Conservation (phyloP, 2,329 filamentous ascomycete species). For the Fusarium virguliforme region DNA sequence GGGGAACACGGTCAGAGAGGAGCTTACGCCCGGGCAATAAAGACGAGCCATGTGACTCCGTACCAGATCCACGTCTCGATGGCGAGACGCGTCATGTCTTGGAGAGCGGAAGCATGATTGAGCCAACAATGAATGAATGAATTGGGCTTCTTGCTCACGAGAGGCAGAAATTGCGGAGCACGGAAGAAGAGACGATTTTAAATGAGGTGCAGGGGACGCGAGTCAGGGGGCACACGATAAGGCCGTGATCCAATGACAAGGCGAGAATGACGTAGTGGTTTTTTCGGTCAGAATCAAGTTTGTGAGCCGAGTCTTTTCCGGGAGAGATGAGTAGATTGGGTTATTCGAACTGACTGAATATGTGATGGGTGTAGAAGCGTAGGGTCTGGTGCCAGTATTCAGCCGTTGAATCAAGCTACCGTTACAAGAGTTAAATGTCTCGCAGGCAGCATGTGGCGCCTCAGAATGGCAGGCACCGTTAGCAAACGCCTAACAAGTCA, state of each 20-base stretch:
- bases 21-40: conserved; percentile 11
- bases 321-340: no score
- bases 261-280: conserved; percentile 6
- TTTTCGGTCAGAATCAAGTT: not conserved
- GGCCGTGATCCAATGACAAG: conserved; percentile 8
- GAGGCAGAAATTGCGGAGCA: conserved; percentile 3
- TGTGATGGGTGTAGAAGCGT: not conserved
- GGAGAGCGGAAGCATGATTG: conserved; percentile 1
- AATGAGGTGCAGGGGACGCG: conserved; percentile 14
- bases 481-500: conserved; percentile 4
- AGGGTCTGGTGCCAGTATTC: not conserved
- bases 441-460: not conserved
- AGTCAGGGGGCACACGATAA: conserved; percentile 11
- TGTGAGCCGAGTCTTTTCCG: conserved; percentile 13
- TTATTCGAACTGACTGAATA: not conserved
- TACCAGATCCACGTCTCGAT: conserved; percentile 18
- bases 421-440: not conserved
- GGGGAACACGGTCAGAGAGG: not conserved
- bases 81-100: conserved; percentile 12
- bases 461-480: not conserved
- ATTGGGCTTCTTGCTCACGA: conserved; percentile 9
- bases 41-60: conserved; percentile 14
- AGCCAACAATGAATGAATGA: not conserved
- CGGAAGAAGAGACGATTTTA: conserved; percentile 8
- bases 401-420: not conserved